Evolutionary conservation across 2,329 filamentous ascomycete genomes (phyloP).

Genomic region (Pseudocercospora macadamiae): DNA sequence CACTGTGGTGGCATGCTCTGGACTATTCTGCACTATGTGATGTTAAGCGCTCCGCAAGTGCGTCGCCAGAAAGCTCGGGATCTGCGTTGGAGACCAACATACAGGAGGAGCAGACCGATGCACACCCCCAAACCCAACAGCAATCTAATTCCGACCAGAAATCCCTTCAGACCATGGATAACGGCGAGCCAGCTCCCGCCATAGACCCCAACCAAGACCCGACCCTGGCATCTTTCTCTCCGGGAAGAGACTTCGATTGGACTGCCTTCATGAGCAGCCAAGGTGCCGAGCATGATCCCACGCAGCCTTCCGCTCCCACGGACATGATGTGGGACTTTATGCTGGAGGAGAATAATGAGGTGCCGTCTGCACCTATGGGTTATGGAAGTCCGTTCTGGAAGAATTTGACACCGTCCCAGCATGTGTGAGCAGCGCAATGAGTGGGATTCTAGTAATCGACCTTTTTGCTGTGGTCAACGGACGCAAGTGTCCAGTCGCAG

Average conservation of each 20-base stretch:
- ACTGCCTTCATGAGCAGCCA: neutral
- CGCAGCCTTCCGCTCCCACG: neutral
- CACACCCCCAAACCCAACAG: neutral
- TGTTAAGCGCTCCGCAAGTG: neutral
- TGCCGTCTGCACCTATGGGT: neutral
- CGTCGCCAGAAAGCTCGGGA: neutral
- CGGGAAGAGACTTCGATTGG: neutral
- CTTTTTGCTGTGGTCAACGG: no score
- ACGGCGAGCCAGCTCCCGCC: neutral
- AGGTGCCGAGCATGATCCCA: neutral
- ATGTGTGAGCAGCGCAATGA: no score
- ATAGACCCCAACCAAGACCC: neutral
- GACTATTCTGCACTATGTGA: neutral
- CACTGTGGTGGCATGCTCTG: neutral
- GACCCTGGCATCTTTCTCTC: neutral
- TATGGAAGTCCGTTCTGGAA: slow-evolving; percentile 1
- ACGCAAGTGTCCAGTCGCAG: no score
- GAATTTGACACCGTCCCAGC: neutral
- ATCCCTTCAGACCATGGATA: neutral
- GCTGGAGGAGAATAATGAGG: neutral
- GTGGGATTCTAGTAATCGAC: no score
- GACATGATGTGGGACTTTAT: neutral
- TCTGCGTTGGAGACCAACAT: neutral
- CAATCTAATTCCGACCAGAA: neutral
- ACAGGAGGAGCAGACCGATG: neutral